Conservation (phyloP, 2,329 filamentous ascomycete species). For the Colletotrichum melonis region DNA sequence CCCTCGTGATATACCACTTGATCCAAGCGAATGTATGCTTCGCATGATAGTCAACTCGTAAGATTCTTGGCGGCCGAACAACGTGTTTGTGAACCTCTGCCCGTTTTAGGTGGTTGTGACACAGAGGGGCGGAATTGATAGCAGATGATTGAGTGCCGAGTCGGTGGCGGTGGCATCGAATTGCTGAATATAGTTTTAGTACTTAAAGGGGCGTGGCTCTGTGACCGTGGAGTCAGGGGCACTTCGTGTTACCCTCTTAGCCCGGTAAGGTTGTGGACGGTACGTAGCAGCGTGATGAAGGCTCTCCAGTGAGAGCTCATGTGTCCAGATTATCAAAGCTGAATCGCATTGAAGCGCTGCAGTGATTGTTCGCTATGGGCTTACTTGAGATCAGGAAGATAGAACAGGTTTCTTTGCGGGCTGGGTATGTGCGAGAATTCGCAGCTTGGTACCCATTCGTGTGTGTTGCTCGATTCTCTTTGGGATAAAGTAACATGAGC, state of each 20-base stretch:
- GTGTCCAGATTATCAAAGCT: background rate
- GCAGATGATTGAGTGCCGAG: background rate
- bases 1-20: background rate
- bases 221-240: background rate
- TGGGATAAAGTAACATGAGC: background rate
- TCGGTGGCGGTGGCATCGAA: background rate
- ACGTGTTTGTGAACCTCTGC: background rate
- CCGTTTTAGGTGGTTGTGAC: background rate
- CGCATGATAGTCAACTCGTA: background rate
- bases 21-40: background rate
- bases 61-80: background rate
- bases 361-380: background rate
- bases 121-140: background rate
- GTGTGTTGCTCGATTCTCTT: background rate
- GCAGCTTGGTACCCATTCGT: background rate
- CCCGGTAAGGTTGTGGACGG: background rate
- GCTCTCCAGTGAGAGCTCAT: background rate
- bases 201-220: background rate
- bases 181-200: background rate
- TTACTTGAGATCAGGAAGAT: background rate
- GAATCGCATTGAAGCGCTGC: background rate
- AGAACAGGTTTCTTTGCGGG: background rate
- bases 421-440: no score
- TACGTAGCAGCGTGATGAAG: background rate
- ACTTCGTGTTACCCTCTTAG: background rate